Base-by-base conservation (phyloP, 1,139 yeast species). In the Pichia sp. region DNA sequence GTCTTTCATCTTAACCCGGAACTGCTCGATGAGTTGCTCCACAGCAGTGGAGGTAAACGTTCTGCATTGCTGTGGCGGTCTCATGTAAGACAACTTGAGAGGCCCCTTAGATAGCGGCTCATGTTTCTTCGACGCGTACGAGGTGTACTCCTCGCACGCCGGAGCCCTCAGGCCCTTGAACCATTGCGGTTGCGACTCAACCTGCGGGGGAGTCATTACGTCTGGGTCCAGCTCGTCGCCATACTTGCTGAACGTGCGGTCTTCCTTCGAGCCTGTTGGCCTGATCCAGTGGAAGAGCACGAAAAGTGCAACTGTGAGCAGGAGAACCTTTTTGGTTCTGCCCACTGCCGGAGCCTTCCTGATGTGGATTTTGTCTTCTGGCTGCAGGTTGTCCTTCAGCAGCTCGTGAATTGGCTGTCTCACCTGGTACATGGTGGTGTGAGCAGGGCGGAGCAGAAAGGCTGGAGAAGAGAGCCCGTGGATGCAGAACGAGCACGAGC, bases 41-140 rank as follows among this genome's bases (percentile, higher is more conserved):
- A 90, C 86, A 0, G 81, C 80, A 0, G 66, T 64, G 0, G 93
- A 85, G 1, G 59, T 62, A 66, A 88, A 90, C 0, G 96, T 90
- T 13, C 97, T 78, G 66, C 97, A 90, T 49, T 77, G 69, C 8
- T 73, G 73, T 0, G 80, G 74, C 1, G 97, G 97, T 61, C 97
- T 74, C 83, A 89, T 93, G 61, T 67, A 87, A 0, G 96, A 90
- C 57, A 84, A 75, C 49, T 70, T 64, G 51, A 79, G 64, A 4
- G 69, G 66, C 0, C 88, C 88, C 1, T 64, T 58, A 0, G 84
- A 75, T 15, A 68, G 72, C 0, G 88, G 88, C 1, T 64, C 67
- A 62, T 85, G 90, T 45, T 65, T 63, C 2, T 54, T 57, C 54
- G 76, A 54, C 2, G 80, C 67, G 57, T 75, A 77, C 6, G 62